These are phyloP conservation scores for Teunomyces atbi DNA, from an alignment of 805 yeast genomes.

Conservation along the genomic window DNA sequence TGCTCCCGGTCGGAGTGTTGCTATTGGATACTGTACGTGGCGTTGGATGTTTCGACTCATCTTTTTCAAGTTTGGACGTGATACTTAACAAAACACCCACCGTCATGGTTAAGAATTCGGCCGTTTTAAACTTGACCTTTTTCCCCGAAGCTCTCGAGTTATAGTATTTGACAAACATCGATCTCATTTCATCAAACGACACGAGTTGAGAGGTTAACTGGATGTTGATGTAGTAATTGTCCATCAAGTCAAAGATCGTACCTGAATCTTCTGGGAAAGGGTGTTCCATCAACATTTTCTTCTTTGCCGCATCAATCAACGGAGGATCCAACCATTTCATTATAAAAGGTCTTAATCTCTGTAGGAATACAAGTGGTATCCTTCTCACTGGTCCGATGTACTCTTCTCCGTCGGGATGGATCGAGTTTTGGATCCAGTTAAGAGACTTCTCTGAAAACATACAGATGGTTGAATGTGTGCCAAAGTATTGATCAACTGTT, in stretches of 20 bases:
- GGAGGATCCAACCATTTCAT: constrained; percentile 34
- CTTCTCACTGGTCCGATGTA: constrained; percentile 24
- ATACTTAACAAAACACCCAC: constrained; percentile 24
- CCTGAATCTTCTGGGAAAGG: constrained; percentile 23
- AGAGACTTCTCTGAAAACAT: constrained; percentile 35
- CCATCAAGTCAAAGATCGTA: constrained; percentile 26
- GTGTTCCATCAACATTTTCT: constrained; percentile 16
- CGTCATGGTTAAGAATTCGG: constrained; percentile 36
- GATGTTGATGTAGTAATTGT: constrained; percentile 20
- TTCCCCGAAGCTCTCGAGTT: constrained; percentile 6
- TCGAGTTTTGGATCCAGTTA: constrained; percentile 27
- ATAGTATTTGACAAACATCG: constrained; percentile 27
- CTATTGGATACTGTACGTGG: background rate
- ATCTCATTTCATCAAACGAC: constrained; percentile 13
- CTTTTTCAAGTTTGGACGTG: background rate
- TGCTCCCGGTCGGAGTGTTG: background rate
- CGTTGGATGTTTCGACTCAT: background rate
- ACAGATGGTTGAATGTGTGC: constrained; percentile 36
- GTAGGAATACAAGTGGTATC: constrained; percentile 25
- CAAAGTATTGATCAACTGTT: constrained; percentile 23
- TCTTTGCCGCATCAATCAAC: constrained; percentile 17
- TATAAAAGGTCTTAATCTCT: constrained; percentile 15
- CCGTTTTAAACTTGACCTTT: constrained; percentile 19
- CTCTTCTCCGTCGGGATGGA: constrained; percentile 20
- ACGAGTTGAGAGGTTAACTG: constrained; percentile 21